Base-by-base conservation (phyloP, 2,329 filamentous ascomycete genomes). In the Cadophora sp. region DNA sequence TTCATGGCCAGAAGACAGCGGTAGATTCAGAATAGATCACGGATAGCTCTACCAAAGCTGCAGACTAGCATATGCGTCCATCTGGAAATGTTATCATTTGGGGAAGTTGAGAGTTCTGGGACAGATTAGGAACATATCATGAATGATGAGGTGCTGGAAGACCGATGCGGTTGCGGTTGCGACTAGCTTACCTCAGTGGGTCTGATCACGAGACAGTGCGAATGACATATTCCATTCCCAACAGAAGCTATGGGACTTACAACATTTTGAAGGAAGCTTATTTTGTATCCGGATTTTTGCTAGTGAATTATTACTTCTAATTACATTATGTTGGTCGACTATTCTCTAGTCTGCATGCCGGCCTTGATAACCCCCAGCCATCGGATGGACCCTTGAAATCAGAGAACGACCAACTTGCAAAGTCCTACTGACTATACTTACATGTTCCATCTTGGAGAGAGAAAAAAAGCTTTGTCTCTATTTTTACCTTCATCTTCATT, bases 1-100 rank as follows among this genome's bases (percentile, higher is more conserved):
- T 68, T 72, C 72, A 75, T 74, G 64, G 66, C 72, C 68, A 70
- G 68, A 59, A 64, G 55, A 61, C 48, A 22, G 61, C 37, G 46
- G 62, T 65, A 70, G 37, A 50, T 61, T 50, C 53, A 31, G 43
- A 63, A 58, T 29, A 56, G 37, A 51, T 62, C 56, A 40, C 46
- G 53, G 40, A 43, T 31, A 72, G 73, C 70, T 73, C 72, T 74
- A 75, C 66, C 70, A 69, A 71, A 74, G 73, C 72, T 72, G 62
- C n/a, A 70, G 24, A 56, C 26, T 58, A 55, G 64, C 55, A 43
- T 68, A 60, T 31, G 65, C 68, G 62, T 68, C 58, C 74, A 76
- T 75, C 59, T 69, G 66, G 55, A 69, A 29, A 71, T 56, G 22
- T 68, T 62, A 58, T 61, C 56, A 63, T 66, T 58, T 51, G 29